Conservation (phyloP, 441 rosid genomes). For the Erodium texanum region DNA sequence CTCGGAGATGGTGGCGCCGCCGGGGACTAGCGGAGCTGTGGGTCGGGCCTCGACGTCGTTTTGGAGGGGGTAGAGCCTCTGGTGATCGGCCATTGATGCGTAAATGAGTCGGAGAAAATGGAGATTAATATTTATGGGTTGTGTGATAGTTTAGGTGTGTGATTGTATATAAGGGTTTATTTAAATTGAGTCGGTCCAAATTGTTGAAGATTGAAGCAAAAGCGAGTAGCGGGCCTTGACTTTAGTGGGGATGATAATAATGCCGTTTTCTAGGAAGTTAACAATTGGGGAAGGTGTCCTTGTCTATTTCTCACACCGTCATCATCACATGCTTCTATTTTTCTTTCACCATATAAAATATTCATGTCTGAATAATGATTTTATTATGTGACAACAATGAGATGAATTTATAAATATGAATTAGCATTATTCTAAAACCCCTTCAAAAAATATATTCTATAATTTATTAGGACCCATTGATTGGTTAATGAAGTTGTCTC, state of each 20-base stretch:
- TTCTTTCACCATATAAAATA: no score
- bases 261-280: neutral
- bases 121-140: neutral
- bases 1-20: constrained; percentile 41
- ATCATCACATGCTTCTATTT: no score
- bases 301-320: neutral
- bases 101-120: neutral
- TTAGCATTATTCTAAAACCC: no score
- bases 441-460: no score
- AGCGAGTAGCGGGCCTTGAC: neutral
- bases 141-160: neutral
- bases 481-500: no score
- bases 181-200: neutral
- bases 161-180: no score
- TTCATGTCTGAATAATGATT: no score
- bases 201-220: neutral
- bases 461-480: no score
- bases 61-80: constrained; percentile 49
- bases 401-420: no score
- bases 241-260: neutral
- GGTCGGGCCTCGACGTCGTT: constrained; percentile 42
- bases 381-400: no score
- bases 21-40: constrained; percentile 47
- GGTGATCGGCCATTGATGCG: constrained; percentile 54
- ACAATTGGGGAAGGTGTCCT: neutral